A percentile compares a stretch with the other conserved stretches of the same genome.
These are phyloP conservation scores for Saccharata proteae DNA, from an alignment of 2,329 filamentous ascomycete species.

Conservation along the genomic window DNA sequence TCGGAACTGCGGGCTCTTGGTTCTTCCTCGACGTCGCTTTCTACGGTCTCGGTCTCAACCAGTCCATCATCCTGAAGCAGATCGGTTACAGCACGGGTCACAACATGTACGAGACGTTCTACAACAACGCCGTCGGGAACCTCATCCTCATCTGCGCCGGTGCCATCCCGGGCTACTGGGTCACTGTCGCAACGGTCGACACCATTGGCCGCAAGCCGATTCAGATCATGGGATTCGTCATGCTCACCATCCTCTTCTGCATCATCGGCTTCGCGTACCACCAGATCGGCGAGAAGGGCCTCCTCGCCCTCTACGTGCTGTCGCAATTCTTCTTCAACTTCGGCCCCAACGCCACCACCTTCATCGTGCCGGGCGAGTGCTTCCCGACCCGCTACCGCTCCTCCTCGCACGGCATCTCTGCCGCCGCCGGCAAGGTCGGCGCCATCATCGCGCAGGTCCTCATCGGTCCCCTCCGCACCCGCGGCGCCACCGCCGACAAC, in stretches of 20 bases:
- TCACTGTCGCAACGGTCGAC: slow-evolving; percentile 63
- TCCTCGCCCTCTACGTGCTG: slow-evolving; percentile 35
- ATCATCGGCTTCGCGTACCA: slow-evolving; percentile 38
- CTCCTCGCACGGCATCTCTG: slow-evolving; percentile 37
- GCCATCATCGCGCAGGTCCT: slow-evolving; percentile 38
- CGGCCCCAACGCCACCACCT: slow-evolving; percentile 39
- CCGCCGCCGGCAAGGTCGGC: slow-evolving; percentile 36
- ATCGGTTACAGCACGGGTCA: slow-evolving; percentile 58
- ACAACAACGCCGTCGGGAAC: slow-evolving; percentile 67
- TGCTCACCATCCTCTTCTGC: slow-evolving; percentile 37
- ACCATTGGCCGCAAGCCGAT: slow-evolving; percentile 67
- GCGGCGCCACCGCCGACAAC: slow-evolving; percentile 38
- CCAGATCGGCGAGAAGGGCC: slow-evolving; percentile 27
- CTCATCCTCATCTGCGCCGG: slow-evolving; percentile 67
- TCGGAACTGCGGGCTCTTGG: slow-evolving; percentile 77
- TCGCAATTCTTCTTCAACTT: slow-evolving; percentile 44
- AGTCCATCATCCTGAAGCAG: slow-evolving; percentile 55
- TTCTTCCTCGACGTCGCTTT: slow-evolving; percentile 58
- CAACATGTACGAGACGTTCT: slow-evolving; percentile 56
- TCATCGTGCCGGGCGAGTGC: slow-evolving; percentile 40
- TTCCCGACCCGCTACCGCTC: slow-evolving; percentile 38
- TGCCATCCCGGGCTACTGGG: slow-evolving; percentile 73
- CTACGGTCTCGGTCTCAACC: slow-evolving; percentile 55
- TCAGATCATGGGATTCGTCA: slow-evolving; percentile 45
- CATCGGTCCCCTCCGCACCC: slow-evolving; percentile 39